A percentile compares a stretch with the other conserved stretches of the same genome.
Conservation (phyloP, 352 stramenopile genomes). For the Phytopythium vexans region DNA sequence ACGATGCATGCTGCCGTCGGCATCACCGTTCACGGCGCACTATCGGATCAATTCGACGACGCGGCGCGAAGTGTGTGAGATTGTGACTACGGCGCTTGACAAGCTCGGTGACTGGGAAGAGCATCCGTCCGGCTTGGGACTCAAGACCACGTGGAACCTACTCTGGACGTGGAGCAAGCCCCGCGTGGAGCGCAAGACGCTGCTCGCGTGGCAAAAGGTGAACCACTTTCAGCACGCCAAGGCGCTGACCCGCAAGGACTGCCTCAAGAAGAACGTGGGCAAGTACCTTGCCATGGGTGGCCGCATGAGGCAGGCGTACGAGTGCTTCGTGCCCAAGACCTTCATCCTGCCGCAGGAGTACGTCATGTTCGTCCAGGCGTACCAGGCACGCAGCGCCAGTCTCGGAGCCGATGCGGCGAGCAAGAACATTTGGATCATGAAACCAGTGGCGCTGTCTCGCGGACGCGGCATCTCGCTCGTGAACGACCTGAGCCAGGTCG, state of each 20-base stretch:
- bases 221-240: conserved; percentile 93
- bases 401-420: conserved; percentile 11
- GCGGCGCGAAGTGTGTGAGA: conserved; percentile 78
- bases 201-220: conserved; percentile 92
- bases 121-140: conserved; percentile 64
- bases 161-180: conserved; percentile 91
- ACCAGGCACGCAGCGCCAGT: conserved; percentile 43
- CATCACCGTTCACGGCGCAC: conserved; percentile 46
- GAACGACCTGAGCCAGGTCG: conserved; percentile 82
- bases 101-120: conserved; percentile 66
- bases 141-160: conserved; percentile 91
- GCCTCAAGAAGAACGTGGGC: conserved; percentile 86
- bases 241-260: conserved; percentile 92
- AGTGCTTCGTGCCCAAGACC: conserved; percentile 87
- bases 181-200: conserved; percentile 67
- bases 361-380: conserved; percentile 85
- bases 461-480: conserved; percentile 92
- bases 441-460: conserved; percentile 88
- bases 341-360: conserved; percentile 94
- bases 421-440: conserved; percentile 95
- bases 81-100: conserved; percentile 66
- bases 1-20: conserved; percentile 26
- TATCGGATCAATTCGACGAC: conserved; percentile 83
- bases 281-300: conserved; percentile 56
- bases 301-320: conserved; percentile 61